Base-by-base conservation (phyloP, 2,329 filamentous ascomycete genomes). In the Hypoxylon sp. region DNA sequence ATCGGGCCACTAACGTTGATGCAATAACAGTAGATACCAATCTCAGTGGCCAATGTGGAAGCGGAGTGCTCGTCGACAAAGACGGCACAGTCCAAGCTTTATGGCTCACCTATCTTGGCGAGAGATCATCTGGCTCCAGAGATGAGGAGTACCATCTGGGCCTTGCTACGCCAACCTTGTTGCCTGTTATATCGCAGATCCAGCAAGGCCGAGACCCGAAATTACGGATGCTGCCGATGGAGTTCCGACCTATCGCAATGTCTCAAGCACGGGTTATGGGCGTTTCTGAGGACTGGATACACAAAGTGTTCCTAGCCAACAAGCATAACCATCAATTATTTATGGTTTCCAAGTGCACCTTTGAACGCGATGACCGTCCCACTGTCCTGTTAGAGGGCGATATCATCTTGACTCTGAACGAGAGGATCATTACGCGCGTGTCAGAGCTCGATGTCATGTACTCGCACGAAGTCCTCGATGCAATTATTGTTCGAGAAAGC, bases 141-240 rank as follows among this genome's bases (percentile, higher is more conserved):
- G 96, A 99, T 74, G 93, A 97, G 71, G 96, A 99, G 80, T 99
- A 99, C 76, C 95, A 98, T 77, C 90, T 99, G 5, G 96, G 96
- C 54, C 87, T 98, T 59, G 92, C 93, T 14, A 97, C 94, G 0
- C 94, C 94, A 3, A 94, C 94, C 14, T 84, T 99, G 10, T 87
- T 98, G 1, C 94, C 95, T 0, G 92, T 99, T n/a, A 86, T 98
- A 46, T 88, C 91, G 19, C 90, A 97, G 78, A 94, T 99, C 68
- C 93, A 94, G 78, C 85, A 89, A 65, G 95, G 93, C 33, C 84
- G 90, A 66, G 90, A 88, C 24, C 97, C 96, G 0, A 91, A 92
- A 72, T 85, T 99, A 35, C 90, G 95, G 14, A 97, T 99, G 79
- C 83, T 99, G 48, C 96, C 96, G 58, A 93, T 98, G 75, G 96